Evolutionary conservation across 2,329 filamentous ascomycete genomes (phyloP).

Genomic region (Neocucurbitaria cava): DNA sequence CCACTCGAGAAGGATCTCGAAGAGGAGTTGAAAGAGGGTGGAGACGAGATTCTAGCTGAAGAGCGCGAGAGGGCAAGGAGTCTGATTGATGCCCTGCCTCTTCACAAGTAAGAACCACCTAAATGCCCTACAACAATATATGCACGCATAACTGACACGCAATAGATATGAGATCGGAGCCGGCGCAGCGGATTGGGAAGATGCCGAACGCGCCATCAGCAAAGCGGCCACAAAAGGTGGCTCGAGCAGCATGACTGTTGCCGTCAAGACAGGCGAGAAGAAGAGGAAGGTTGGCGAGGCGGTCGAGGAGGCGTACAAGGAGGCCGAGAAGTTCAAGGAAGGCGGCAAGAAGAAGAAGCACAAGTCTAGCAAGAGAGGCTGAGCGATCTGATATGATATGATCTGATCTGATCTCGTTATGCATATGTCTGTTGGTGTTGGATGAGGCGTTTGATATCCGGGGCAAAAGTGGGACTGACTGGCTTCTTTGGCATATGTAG

Average conservation of each 20-base stretch:
- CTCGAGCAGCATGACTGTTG: slow-evolving; percentile 70
- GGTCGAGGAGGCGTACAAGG: slow-evolving; percentile 56
- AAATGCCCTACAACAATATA: no score
- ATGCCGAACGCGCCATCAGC: slow-evolving; percentile 75
- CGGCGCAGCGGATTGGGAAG: slow-evolving; percentile 61
- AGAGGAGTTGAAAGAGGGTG: slow-evolving; percentile 85
- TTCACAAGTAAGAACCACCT: slow-evolving; percentile 73
- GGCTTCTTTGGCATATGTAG: not conserved
- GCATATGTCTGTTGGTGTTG: not conserved
- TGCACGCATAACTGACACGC: not conserved
- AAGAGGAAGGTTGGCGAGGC: slow-evolving; percentile 76
- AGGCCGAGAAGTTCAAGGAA: slow-evolving; percentile 46
- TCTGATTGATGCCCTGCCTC: slow-evolving; percentile 86
- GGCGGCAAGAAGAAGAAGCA: slow-evolving; percentile 46
- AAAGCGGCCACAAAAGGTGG: slow-evolving; percentile 56
- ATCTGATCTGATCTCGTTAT: not conserved
- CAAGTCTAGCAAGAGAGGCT: slow-evolving; percentile 54
- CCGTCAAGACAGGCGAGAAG: slow-evolving; percentile 76
- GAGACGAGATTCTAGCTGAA: slow-evolving; percentile 71
- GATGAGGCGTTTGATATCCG: not conserved
- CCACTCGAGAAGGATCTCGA: slow-evolving; percentile 75
- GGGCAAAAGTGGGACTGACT: not conserved
- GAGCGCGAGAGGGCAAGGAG: slow-evolving; percentile 82
- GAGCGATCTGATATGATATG: no score
- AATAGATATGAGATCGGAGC: slow-evolving; percentile 55